Evolutionary conservation across 2,329 filamentous ascomycete genomes (phyloP), one percentile per base, ranked within the genome.

Genomic region (Emergomyces orientalis): DNA sequence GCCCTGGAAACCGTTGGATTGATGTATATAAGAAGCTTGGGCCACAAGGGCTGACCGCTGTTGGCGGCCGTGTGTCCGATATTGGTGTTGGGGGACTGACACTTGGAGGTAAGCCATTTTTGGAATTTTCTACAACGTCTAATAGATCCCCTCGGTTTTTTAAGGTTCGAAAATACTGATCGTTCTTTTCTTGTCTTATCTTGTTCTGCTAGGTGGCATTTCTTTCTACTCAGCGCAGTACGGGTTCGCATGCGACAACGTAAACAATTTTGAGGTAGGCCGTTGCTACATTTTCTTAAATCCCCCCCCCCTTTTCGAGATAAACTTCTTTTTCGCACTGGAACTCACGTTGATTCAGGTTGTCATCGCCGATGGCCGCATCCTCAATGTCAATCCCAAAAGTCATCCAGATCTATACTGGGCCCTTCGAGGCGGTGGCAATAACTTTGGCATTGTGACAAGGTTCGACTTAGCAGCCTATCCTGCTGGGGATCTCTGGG

Each of bases 371-470:
- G 70, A 75, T 61, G 78, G 78, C 0, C 65, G 67, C 7, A 69
- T 78, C 45, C 68, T 76, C 22, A 71, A 68, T 2, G 74, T 74
- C 0, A 81, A 78, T 1, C 70, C 75, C 14, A 67, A 69, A 0
- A 73, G 81, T 65, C 77, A 84, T 56, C 27, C 69, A 0, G 80
- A 82, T 54, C 71, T 82, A 2, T 82, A 81, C 70, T 82, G 79
- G 79, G 78, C 75, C 22, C 63, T 81, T 37, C 71, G 74, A 6
- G 79, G 79, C n/a, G 79, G 78, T 0, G 78, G 78, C 0, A 75
- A 78, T 64, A 79, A 77, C 61, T 80, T 66, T 57, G 66, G 66
- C 32, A 69, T 77, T 49, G 73, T 77, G 61, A 75, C 78, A 19
- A 70, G 68, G 11, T 76, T 77, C 63, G 74, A 78, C 27, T 68